These are phyloP conservation scores for Aegilops bicornis DNA, from an alignment of 176 grass and related monocot genomes.

Conservation along the genomic window DNA sequence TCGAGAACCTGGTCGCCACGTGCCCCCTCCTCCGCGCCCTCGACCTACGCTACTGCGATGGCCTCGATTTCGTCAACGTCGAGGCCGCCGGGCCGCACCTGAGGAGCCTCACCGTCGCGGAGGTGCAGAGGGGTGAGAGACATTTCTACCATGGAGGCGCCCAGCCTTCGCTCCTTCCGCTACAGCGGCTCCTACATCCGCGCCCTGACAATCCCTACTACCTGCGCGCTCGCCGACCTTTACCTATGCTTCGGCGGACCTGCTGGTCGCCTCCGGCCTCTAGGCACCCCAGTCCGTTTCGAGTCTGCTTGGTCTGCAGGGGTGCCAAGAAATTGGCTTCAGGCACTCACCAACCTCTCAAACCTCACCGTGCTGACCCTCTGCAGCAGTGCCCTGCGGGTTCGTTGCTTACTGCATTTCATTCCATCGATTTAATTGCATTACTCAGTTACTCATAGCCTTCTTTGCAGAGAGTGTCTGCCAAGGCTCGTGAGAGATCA, in stretches of 20 bases:
- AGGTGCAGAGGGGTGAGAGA: conserved; percentile 34
- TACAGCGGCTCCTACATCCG: neutral
- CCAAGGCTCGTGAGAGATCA: neutral
- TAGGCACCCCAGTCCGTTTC: neutral
- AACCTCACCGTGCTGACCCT: conserved; percentile 48
- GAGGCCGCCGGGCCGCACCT: neutral
- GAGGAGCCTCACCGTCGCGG: conserved; percentile 43
- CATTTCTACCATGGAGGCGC: conserved; percentile 17
- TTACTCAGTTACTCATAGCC: neutral
- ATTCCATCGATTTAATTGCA: neutral
- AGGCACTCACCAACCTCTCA: conserved; percentile 16
- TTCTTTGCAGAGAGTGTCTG: conserved; percentile 38
- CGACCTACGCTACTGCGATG: neutral
- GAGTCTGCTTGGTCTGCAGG: neutral
- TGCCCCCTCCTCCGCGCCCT: neutral
- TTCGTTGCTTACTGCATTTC: neutral
- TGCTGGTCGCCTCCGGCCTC: neutral
- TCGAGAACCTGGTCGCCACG: neutral
- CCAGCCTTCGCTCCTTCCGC: conserved; percentile 22
- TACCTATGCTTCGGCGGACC: conserved; percentile 34
- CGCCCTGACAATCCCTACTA: conserved; percentile 21
- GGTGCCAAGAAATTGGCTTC: neutral
- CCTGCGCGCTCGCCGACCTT: conserved; percentile 39
- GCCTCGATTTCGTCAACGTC: neutral
- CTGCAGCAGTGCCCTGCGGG: conserved; percentile 54